A percentile compares a stretch with the other conserved stretches of the same genome.
phyloP scores from a whole-genome alignment of 2,329 filamentous ascomycete genomes.

The Trichoderma sp. region DNA sequence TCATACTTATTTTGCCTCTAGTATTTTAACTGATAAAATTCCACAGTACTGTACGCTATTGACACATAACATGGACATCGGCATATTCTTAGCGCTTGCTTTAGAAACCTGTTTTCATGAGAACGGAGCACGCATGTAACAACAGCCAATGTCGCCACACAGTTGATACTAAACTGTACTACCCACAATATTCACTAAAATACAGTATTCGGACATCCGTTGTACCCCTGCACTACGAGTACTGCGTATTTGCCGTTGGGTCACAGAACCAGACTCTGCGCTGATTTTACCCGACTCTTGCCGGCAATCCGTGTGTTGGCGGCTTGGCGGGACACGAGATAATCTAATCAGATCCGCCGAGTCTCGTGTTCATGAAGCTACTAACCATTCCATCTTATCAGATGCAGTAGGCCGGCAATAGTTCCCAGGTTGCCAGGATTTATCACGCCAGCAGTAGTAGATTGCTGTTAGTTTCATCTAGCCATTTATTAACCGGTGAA shows the following conservation, averaged over 20 bases:
- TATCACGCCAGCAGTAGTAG: neutral
- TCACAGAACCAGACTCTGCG: neutral
- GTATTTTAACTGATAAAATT: neutral
- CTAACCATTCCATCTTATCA: slow-evolving; percentile 17
- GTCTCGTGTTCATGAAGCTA: neutral
- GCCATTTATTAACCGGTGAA: neutral
- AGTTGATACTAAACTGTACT: neutral
- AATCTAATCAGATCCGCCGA: slow-evolving; percentile 11
- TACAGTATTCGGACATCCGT: neutral
- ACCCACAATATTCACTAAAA: neutral
- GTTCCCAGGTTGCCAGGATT: neutral
- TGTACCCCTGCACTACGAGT: neutral
- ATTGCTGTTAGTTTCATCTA: neutral
- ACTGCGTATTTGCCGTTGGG: neutral
- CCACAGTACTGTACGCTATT: neutral
- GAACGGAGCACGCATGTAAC: neutral
- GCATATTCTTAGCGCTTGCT: neutral
- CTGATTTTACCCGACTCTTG: neutral
- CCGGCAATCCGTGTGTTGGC: slow-evolving; percentile 30
- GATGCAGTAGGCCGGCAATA: neutral
- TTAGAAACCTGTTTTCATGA: neutral
- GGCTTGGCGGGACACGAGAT: slow-evolving; percentile 20
- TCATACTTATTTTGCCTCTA: neutral
- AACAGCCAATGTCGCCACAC: neutral
- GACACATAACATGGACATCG: neutral